phyloP scores from a whole-genome alignment of 345 rosid species.

The Kernera saxatilis region DNA sequence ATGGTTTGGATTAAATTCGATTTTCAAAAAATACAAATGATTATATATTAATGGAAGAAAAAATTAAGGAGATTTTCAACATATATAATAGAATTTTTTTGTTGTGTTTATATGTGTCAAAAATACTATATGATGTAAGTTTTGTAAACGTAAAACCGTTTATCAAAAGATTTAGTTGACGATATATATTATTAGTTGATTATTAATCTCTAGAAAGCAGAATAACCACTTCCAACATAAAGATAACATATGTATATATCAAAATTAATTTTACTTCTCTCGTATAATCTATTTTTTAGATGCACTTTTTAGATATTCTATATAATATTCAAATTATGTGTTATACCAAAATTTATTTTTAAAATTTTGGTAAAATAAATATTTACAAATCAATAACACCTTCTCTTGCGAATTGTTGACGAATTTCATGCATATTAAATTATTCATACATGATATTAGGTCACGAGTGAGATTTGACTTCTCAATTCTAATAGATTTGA shows the following conservation, averaged over 20 bases:
- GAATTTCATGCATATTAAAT: neutral
- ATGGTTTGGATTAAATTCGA: neutral
- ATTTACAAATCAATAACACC: neutral
- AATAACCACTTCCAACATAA: too few species aligned
- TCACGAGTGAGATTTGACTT: conserved; percentile 24
- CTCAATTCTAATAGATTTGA: conserved; percentile 15
- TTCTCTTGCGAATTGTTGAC: neutral
- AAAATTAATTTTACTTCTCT: neutral
- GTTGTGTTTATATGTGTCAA: neutral
- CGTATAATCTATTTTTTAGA: too few species aligned
- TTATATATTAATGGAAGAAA: neutral
- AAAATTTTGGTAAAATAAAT: neutral
- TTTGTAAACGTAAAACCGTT: too few species aligned
- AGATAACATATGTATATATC: too few species aligned
- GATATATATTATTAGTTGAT: neutral
- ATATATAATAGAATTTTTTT: neutral
- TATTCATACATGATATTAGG: neutral
- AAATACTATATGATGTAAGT: too few species aligned
- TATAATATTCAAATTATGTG: neutral
- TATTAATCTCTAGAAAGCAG: neutral
- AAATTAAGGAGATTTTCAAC: neutral
- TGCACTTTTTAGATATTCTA: neutral
- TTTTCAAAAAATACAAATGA: too few species aligned
- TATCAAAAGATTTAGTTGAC: neutral
- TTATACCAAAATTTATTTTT: neutral